phyloP scores from a whole-genome alignment of 1,284 basidiomycete species.

The Limonomyces culmigenus region DNA sequence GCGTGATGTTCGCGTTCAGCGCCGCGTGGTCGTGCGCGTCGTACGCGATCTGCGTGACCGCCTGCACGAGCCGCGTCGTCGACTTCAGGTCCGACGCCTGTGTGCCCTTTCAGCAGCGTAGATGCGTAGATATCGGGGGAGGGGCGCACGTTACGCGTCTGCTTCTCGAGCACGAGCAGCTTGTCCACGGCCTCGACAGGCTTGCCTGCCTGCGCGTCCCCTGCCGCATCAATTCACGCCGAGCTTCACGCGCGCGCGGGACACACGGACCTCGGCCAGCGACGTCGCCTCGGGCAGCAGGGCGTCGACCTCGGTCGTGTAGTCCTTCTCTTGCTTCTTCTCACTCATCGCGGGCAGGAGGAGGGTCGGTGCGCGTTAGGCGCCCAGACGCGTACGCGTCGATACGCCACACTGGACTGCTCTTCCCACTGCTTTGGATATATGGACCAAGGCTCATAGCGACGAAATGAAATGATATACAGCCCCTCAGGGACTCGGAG shows the following conservation, averaged over 20 bases:
- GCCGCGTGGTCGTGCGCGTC: conserved; percentile 50
- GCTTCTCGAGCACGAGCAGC: conserved; percentile 84
- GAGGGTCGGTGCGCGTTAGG: no score
- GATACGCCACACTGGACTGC: no score
- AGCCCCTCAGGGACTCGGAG: no score
- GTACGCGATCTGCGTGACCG: conserved; percentile 58
- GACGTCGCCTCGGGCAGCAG: conserved; percentile 38
- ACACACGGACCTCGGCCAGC: conserved; percentile 32
- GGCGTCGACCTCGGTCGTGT: conserved; percentile 49
- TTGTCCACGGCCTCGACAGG: conserved; percentile 82
- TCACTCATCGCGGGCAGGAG: no score
- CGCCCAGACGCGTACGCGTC: no score
- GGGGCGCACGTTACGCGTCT: conserved; percentile 75
- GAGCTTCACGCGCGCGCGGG: conserved; percentile 3
- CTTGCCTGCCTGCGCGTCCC: conserved; percentile 42
- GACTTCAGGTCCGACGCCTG: conserved; percentile 88
- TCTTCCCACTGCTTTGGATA: no score
- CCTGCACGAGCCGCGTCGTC: conserved; percentile 73
- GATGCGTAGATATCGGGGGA: not conserved
- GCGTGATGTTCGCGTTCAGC: conserved; percentile 58
- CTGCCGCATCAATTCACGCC: conserved; percentile 4
- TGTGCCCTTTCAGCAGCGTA: not conserved
- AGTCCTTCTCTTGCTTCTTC: conserved; percentile 69
- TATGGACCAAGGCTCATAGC: no score
- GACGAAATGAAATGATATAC: conserved; percentile 8